Evolutionary conservation across 2,329 filamentous ascomycete genomes (phyloP).

Genomic region (Basipetospora sp.): DNA sequence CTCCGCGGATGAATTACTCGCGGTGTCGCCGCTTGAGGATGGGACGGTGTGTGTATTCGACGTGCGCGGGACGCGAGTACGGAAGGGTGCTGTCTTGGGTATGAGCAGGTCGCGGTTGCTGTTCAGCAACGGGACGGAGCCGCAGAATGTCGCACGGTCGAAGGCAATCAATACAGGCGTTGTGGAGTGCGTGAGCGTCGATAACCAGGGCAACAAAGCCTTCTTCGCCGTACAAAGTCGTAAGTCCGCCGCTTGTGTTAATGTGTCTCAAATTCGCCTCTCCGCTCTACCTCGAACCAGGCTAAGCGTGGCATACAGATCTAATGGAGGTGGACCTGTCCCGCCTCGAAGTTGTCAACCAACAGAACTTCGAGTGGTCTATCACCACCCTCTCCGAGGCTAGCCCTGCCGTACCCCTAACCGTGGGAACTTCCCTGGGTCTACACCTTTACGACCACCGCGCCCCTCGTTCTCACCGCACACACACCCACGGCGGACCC

Average conservation of each 20-base stretch:
- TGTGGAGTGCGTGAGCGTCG: slow-evolving; percentile 70
- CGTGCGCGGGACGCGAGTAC: slow-evolving; percentile 38
- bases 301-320: slow-evolving; percentile 16
- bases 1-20: slow-evolving; percentile 34
- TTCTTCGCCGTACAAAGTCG: slow-evolving; percentile 68
- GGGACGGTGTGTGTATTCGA: slow-evolving; percentile 81
- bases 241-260: too few species aligned
- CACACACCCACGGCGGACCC: slow-evolving; percentile 16
- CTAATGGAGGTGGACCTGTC: slow-evolving; percentile 72
- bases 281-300: too few species aligned
- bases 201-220: slow-evolving; percentile 50
- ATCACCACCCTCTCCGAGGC: slow-evolving; percentile 70
- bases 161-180: slow-evolving; percentile 58
- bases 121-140: slow-evolving; percentile 35
- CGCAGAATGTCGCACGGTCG: slow-evolving; percentile 31
- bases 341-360: slow-evolving; percentile 53
- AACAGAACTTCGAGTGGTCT: slow-evolving; percentile 61
- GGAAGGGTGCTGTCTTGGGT: slow-evolving; percentile 48
- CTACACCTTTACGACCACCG: slow-evolving; percentile 73
- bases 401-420: slow-evolving; percentile 53
- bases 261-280: too few species aligned
- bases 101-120: slow-evolving; percentile 54
- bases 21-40: slow-evolving; percentile 69
- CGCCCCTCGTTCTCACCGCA: slow-evolving; percentile 15
- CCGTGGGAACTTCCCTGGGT: slow-evolving; percentile 68